Percentiles rank a stretch among this genome's conserved stretches.
phyloP scores from a whole-genome alignment of 208 protist genomes.

The Trypanosoma scelopori region DNA sequence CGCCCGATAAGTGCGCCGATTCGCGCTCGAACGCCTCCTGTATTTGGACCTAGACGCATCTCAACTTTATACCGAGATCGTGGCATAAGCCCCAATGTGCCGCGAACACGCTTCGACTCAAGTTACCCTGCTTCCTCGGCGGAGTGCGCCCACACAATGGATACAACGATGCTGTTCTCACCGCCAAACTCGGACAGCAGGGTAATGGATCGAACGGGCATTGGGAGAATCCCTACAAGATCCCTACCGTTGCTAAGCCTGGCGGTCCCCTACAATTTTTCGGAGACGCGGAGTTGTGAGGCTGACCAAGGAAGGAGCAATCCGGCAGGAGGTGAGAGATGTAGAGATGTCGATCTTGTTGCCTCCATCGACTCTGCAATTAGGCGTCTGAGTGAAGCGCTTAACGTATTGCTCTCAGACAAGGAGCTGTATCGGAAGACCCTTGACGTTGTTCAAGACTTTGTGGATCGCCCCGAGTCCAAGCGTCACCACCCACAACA shows the following conservation, averaged over 20 bases:
- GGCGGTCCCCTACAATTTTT: neutral
- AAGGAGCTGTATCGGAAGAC: constrained; percentile 42
- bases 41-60: neutral
- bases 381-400: constrained; percentile 41
- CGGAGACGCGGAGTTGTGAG: neutral
- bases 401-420: constrained; percentile 44
- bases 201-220: neutral
- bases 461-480: constrained; percentile 47
- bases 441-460: constrained; percentile 52
- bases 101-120: constrained; percentile 2
- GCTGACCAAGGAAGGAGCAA: constrained; percentile 6
- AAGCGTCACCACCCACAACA: constrained; percentile 43
- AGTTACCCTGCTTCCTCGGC: neutral
- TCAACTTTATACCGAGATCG: constrained; percentile 10
- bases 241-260: neutral
- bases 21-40: neutral
- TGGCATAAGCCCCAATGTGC: constrained; percentile 20
- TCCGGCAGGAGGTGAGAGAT: constrained; percentile 10
- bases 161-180: constrained; percentile 4
- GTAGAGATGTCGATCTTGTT: neutral
- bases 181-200: neutral
- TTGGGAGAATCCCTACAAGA: neutral
- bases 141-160: constrained; percentile 24
- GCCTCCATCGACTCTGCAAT: constrained; percentile 46
- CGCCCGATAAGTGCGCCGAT: neutral